Base-by-base conservation (phyloP, 371 early-diverging fungal genomes). In the Apophysomyces trapeziformis region DNA sequence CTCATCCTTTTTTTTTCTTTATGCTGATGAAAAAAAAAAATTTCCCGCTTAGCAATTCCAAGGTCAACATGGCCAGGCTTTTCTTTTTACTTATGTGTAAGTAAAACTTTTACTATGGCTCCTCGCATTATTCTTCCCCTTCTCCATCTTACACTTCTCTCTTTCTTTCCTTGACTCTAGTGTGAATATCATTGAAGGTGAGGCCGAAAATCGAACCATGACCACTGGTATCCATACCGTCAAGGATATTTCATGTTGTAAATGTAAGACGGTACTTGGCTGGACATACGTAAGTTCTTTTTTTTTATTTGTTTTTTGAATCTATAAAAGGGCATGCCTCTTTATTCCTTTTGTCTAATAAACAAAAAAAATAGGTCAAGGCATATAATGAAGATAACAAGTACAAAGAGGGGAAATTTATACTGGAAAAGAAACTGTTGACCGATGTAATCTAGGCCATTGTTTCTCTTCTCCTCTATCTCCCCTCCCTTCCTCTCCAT, bases 381-480 rank as follows among this genome's bases (percentile, higher is more conserved):
- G 90, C 92, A 9, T 87, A 77, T 63, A 86, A 85, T 64, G 70
- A 74, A 35, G 66, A 77, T 0, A 86, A 92, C 66, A 87, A 82
- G 63, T 92, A 90, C 79, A 92, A 92, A 73, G 90, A 92, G 67
- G 91, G 90, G 18, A 87, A 82, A 69, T 90, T 82, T 70, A 86
- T 92, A 41, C 72, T 92, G 12, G 87, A 85, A 54, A 73, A 73
- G 58, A 74, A 72, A 2, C 66, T 79, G 50, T 68, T 82, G 47
- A 37, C 43, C 36, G 57, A 47, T 21, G 59, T 65, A 5, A n/a
- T 18, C 58, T 65, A 38, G 58, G 38, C 39, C n/a, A 1, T 7
- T 57, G 57, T 18, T 57, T 5, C 7, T 57, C 3, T 0, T 26
- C 32, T 26, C 32, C 32, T 26, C 32, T 26, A 26, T 26, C 32